phyloP scores from a whole-genome alignment of 2,329 filamentous ascomycete species.

The Neonectria coccinea region DNA sequence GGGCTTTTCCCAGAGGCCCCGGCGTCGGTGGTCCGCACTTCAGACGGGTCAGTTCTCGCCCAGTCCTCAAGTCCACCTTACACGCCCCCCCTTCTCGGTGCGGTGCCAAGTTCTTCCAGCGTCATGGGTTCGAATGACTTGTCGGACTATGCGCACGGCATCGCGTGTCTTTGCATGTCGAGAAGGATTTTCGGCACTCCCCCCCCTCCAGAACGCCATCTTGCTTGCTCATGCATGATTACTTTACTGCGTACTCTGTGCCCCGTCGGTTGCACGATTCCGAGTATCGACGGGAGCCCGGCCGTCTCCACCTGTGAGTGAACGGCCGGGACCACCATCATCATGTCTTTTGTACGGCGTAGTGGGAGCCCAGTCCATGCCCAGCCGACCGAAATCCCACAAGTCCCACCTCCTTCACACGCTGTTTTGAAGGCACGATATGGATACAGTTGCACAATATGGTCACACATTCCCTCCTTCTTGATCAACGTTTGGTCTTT shows the following conservation, averaged over 20 bases:
- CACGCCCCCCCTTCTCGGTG: slow-evolving; percentile 27
- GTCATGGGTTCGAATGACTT: slow-evolving; percentile 33
- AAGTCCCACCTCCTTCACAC: slow-evolving; percentile 20
- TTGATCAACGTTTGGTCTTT: slow-evolving; percentile 15
- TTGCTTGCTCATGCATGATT: slow-evolving; percentile 28
- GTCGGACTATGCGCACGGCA: slow-evolving; percentile 21
- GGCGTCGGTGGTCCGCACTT: slow-evolving; percentile 24
- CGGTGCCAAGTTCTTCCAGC: background rate
- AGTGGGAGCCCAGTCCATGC: background rate
- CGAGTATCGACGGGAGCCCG: slow-evolving; percentile 19
- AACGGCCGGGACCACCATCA: slow-evolving; percentile 7
- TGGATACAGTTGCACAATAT: slow-evolving; percentile 19
- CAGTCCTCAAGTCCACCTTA: background rate
- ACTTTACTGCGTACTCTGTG: slow-evolving; percentile 7
- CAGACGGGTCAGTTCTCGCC: background rate
- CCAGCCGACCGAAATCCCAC: background rate
- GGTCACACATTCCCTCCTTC: slow-evolving; percentile 17
- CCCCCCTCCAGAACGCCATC: slow-evolving; percentile 31
- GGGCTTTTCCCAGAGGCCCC: slow-evolving; percentile 22
- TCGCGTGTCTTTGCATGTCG: slow-evolving; percentile 35
- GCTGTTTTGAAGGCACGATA: slow-evolving; percentile 20
- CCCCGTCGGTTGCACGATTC: slow-evolving; percentile 29
- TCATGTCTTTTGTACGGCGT: background rate
- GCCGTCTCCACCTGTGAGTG: slow-evolving; percentile 26
- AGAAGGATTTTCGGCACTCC: slow-evolving; percentile 20